Conservation (phyloP, 176 grass and related monocot genomes). For the Stipa capillata region DNA sequence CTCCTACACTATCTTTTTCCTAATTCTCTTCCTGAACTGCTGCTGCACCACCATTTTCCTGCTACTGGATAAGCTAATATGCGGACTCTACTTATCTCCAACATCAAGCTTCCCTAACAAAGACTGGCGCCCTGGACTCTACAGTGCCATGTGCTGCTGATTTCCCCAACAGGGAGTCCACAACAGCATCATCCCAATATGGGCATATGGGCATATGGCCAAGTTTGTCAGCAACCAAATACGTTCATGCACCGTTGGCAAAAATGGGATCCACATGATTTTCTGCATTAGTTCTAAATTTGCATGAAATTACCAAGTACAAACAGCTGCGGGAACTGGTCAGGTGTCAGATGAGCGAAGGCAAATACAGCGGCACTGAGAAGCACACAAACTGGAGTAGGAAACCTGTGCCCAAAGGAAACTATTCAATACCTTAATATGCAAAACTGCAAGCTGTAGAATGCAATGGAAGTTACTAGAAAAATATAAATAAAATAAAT, state of each 20-base stretch:
- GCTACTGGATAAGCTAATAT: not conserved
- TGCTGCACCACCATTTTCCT: not conserved
- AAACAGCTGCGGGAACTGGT: conserved; percentile 86
- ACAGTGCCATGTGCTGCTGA: not conserved
- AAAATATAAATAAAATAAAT: not conserved
- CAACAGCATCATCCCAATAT: not conserved
- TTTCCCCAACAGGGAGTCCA: not conserved
- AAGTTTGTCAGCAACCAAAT: not conserved
- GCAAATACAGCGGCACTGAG: conserved; percentile 78
- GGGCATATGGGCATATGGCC: not conserved
- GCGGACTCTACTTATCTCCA: not conserved
- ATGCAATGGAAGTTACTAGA: conserved; percentile 10
- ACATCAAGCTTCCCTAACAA: not conserved
- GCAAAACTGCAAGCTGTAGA: not conserved
- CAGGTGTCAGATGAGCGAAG: conserved; percentile 85
- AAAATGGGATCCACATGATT: not conserved
- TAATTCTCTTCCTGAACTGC: not conserved
- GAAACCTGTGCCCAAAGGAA: conserved; percentile 51
- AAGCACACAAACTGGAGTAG: conserved; percentile 70
- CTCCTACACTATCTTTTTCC: not conserved
- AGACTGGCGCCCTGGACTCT: not conserved
- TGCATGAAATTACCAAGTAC: conserved; percentile 60
- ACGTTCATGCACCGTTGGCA: not conserved
- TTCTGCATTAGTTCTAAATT: not conserved
- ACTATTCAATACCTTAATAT: not conserved